Evolutionary conservation across 257 asterid genomes (phyloP).

Genomic region (Solanum pinnatisectum): DNA sequence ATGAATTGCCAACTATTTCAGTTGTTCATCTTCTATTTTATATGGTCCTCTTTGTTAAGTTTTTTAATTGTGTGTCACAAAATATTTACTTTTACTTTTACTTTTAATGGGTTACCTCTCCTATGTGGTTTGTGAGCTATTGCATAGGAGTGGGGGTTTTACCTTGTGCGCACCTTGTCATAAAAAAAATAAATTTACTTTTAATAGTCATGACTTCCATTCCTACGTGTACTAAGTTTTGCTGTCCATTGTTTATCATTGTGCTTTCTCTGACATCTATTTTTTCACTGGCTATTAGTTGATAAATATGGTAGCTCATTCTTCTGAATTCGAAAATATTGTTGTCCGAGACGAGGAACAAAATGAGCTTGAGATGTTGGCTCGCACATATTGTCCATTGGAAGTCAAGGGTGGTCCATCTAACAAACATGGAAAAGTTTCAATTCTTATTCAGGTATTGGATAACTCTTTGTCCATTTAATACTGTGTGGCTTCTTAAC

Average conservation of each 20-base stretch:
- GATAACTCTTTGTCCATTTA: constrained; percentile 7
- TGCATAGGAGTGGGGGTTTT: too few relatives aligned
- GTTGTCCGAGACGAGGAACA: constrained; percentile 94
- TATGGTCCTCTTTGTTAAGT: not conserved
- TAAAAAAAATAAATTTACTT: not conserved
- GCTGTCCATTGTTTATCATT: not conserved
- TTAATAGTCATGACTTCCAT: not conserved
- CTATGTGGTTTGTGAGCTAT: too few relatives aligned
- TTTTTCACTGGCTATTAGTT: constrained; percentile 36
- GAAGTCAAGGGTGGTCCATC: constrained; percentile 98
- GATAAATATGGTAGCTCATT: constrained; percentile 92
- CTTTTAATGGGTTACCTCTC: not conserved
- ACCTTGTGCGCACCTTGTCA: too few relatives aligned
- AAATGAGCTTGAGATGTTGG: constrained; percentile 75
- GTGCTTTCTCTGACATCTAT: not conserved
- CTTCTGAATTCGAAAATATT: constrained; percentile 95
- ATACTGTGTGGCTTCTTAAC: not conserved
- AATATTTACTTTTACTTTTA: not conserved
- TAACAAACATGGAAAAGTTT: constrained; percentile 85
- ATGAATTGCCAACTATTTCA: not conserved
- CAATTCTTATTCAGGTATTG: constrained; percentile 86
- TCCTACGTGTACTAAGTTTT: not conserved
- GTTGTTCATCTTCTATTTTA: not conserved
- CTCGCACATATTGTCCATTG: constrained; percentile 62
- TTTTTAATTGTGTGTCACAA: not conserved